Evolutionary conservation across 2,329 filamentous ascomycete genomes (phyloP).

Genomic region (Aspergillus niger): DNA sequence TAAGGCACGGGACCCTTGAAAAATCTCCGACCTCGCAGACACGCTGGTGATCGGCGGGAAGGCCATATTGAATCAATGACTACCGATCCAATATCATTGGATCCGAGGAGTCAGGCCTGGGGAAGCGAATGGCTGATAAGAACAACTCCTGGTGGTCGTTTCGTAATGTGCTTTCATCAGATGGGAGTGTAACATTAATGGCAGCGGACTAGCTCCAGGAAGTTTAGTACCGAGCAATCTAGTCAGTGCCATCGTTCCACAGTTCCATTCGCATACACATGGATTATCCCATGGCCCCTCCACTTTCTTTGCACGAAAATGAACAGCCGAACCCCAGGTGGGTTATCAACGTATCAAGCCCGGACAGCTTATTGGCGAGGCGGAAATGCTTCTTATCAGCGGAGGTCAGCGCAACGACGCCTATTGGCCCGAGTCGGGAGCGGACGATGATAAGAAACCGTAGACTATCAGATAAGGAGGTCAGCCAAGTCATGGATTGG

Average conservation of each 20-base stretch:
- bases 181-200: neutral
- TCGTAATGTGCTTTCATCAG: conserved; percentile 6
- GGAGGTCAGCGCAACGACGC: conserved; percentile 5
- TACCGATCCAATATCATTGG: conserved; percentile 4
- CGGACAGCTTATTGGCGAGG: conserved; percentile 1
- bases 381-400: conserved; percentile 6
- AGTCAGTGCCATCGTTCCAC: neutral
- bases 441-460: conserved; percentile 5
- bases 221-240: neutral
- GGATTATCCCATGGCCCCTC: neutral
- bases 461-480: neutral
- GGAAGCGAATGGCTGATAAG: conserved; percentile 5
- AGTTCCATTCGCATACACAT: neutral
- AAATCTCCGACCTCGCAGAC: conserved; percentile 25
- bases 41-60: conserved; percentile 11
- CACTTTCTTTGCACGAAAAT: neutral
- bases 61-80: neutral
- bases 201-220: neutral
- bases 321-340: neutral
- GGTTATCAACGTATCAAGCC: neutral
- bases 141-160: neutral
- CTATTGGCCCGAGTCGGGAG: conserved; percentile 1
- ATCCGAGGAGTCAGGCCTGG: neutral
- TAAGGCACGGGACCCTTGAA: neutral
- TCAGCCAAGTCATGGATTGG: neutral